Evolutionary conservation across 2,329 filamentous ascomycete genomes (phyloP), one percentile per base, ranked within the genome.

Genomic region (Fusarium neocosmosporiellum): DNA sequence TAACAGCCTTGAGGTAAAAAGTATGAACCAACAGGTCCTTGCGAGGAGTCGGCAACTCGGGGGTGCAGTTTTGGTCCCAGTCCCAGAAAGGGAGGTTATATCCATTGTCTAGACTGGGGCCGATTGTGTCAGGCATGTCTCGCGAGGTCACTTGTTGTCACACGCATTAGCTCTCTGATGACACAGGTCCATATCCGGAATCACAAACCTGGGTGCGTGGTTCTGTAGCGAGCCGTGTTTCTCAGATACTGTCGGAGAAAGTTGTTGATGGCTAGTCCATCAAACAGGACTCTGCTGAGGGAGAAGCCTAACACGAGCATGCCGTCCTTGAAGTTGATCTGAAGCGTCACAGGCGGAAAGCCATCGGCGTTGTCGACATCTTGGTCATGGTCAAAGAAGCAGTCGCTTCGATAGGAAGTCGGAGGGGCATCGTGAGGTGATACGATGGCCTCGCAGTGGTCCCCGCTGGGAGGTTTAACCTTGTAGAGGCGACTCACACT

Each of bases 241-340:
- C 24, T 50, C 13, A 69, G 34, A 27, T 74, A 77, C 31, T 61
- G 31, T 18, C 43, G 20, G 22, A 77, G 66, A 66, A 76, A 76
- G 46, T 74, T 72, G n/a, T 67, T 57, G 10, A 75, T 72, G 18
- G 64, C 71, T 33, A 67, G 60, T 14, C 43, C 62, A n/a, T 77
- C 75, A 27, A 76, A 77, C 3, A 76, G 59, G 50, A 48, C 53
- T 31, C 72, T 57, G 34, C 68, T 69, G 36, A 77, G 67, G 5
- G 71, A 57, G 55, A 76, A 77, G 5, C 70, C 69, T 27, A 77
- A 37, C 36, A 74, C 43, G 11, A 75, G 7, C 10, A 43, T 27
- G 7, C 69, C 69, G 1, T 48, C 36, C 2, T 29, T 18, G 20
- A 74, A 41, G 5, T 43, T 62, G 46, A 66, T 20, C 34, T 53